phyloP scores from a whole-genome alignment of 805 yeast genomes.

The Kodamaea restingae region DNA sequence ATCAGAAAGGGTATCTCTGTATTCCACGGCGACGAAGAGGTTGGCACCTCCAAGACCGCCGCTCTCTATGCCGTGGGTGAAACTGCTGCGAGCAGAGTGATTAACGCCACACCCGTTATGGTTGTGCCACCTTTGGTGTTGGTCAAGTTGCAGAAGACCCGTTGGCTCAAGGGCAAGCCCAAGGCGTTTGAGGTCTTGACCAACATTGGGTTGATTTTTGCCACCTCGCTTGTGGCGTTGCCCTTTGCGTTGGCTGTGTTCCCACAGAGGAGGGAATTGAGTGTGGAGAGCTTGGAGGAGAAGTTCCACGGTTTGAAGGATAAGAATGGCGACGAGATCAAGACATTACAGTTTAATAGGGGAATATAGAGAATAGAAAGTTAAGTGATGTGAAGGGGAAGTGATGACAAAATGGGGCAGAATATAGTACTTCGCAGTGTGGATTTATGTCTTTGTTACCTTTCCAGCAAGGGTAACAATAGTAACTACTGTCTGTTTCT shows the following conservation, averaged over 20 bases:
- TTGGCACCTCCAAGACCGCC: conserved; percentile 72
- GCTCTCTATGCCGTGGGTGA: conserved; percentile 94
- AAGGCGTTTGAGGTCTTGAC: conserved; percentile 59
- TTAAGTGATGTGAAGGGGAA: too few species aligned
- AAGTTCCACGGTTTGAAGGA: conserved; percentile 60
- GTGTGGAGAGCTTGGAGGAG: conserved; percentile 58
- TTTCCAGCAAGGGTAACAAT: too few species aligned
- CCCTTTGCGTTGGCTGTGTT: conserved; percentile 95
- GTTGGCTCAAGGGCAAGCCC: conserved; percentile 64
- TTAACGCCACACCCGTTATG: conserved; percentile 97
- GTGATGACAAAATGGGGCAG: too few species aligned
- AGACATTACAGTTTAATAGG: conserved; percentile 79
- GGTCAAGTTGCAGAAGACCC: conserved; percentile 65
- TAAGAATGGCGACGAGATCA: conserved; percentile 53
- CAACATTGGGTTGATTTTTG: conserved; percentile 82
- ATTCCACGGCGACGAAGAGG: conserved; percentile 55
- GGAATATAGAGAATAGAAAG: conserved; percentile 63
- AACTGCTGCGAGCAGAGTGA: conserved; percentile 91
- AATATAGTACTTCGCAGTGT: too few species aligned
- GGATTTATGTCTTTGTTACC: too few species aligned
- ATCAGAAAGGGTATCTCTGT: conserved; percentile 79
- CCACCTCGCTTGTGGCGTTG: conserved; percentile 79
- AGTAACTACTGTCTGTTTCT: too few species aligned
- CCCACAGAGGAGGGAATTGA: conserved; percentile 78
- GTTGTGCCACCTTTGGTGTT: conserved; percentile 88